Evolutionary conservation across 2,329 filamentous ascomycete species (phyloP).

Genomic region (Fusarium subglutinans): DNA sequence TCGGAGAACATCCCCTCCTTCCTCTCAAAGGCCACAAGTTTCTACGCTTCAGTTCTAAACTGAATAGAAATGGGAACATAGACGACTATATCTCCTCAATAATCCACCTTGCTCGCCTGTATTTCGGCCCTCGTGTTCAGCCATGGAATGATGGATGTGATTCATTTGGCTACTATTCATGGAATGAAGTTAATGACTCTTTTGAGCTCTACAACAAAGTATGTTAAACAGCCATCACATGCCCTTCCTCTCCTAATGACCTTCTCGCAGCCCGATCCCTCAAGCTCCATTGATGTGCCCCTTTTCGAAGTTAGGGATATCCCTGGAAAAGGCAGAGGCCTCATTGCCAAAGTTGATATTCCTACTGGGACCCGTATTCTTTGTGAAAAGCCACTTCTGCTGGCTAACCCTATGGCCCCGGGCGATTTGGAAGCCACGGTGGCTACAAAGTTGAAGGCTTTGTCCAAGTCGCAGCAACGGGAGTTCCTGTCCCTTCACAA

Average conservation of each 20-base stretch:
- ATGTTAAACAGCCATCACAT: not conserved
- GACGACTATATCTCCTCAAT: not conserved
- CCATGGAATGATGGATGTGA: no score
- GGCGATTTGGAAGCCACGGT: not conserved
- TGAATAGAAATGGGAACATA: rapidly evolving
- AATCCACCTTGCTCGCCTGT: no score
- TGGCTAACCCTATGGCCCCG: not conserved
- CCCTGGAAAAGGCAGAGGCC: not conserved
- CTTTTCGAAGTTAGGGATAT: not conserved
- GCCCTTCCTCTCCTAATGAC: not conserved
- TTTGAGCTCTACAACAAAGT: not conserved
- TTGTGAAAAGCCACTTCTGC: not conserved
- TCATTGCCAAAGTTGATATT: not conserved
- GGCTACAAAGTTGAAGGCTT: not conserved
- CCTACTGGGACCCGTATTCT: not conserved
- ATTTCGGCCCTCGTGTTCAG: no score
- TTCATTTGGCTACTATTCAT: not conserved
- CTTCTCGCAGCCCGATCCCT: no score
- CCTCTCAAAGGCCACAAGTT: not conserved
- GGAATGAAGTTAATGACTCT: not conserved
- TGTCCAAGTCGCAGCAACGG: not conserved
- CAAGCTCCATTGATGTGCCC: rapidly evolving
- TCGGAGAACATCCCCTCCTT: not conserved
- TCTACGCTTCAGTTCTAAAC: not conserved
- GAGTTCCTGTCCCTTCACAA: not conserved